These are phyloP conservation scores for Chytriomyces sp. DNA, from an alignment of 192 early-diverging fungal species.

Conservation along the genomic window DNA sequence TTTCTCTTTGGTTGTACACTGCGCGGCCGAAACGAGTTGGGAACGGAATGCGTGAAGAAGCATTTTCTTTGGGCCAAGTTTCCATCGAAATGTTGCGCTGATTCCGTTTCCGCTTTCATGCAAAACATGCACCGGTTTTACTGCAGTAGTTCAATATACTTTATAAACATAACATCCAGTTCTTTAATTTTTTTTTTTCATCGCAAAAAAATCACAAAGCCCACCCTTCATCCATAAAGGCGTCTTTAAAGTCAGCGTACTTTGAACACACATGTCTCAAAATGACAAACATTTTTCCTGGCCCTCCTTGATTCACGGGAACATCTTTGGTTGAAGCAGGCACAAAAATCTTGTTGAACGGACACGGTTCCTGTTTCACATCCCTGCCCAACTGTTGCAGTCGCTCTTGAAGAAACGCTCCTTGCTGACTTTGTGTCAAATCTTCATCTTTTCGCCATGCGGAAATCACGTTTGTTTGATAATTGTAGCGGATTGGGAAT, in stretches of 20 bases:
- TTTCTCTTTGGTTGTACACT: too few relatives aligned
- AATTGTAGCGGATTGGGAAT: slow-evolving; percentile 20
- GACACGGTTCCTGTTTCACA: neutral
- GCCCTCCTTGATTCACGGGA: neutral
- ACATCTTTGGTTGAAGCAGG: neutral
- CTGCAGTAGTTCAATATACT: too few relatives aligned
- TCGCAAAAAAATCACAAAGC: too few relatives aligned
- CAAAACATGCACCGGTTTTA: too few relatives aligned
- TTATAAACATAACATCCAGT: too few relatives aligned
- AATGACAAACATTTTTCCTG: neutral
- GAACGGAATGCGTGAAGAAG: too few relatives aligned
- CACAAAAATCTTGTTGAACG: neutral
- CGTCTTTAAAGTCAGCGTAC: neutral
- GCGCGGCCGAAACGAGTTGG: too few relatives aligned
- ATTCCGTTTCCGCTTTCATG: too few relatives aligned
- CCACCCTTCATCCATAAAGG: too few relatives aligned
- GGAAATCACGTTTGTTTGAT: neutral
- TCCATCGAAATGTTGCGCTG: too few relatives aligned
- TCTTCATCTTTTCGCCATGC: neutral
- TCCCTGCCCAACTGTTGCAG: neutral
- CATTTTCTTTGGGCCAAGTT: too few relatives aligned
- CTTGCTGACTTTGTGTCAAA: neutral
- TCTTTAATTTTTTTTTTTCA: too few relatives aligned
- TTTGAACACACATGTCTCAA: neutral
- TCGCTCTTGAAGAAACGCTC: neutral